Evolutionary conservation across 768 basidiomycete species (phyloP).

Genomic region (Lactarius akahatsu): DNA sequence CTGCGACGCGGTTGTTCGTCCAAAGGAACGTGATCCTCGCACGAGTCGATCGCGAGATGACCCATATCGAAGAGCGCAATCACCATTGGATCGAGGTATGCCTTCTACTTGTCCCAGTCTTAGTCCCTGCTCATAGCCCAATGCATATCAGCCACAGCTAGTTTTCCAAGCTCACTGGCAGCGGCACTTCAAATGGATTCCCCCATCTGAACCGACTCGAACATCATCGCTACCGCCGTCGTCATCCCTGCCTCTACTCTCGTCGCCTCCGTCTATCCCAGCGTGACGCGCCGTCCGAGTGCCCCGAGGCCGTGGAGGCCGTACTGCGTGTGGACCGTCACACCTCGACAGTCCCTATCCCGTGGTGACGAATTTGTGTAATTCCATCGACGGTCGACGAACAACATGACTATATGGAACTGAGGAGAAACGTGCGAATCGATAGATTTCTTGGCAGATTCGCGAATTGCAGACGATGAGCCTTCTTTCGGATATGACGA

Average conservation of each 20-base stretch:
- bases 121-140: slow-evolving; percentile 29
- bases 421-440: slow-evolving; percentile 32
- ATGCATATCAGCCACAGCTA: slow-evolving; percentile 62
- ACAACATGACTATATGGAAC: slow-evolving; percentile 31
- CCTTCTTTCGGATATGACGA: slow-evolving; percentile 57
- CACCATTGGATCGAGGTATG: slow-evolving; percentile 49
- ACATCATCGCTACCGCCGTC: slow-evolving; percentile 34
- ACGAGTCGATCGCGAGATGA: slow-evolving; percentile 61
- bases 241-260: slow-evolving; percentile 31
- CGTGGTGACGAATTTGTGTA: slow-evolving; percentile 19
- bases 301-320: slow-evolving; percentile 79
- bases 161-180: slow-evolving; percentile 57
- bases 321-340: slow-evolving; percentile 75
- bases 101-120: neutral
- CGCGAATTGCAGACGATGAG: slow-evolving; percentile 55
- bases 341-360: slow-evolving; percentile 20
- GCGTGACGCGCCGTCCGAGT: slow-evolving; percentile 57
- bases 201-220: slow-evolving; percentile 33
- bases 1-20: slow-evolving; percentile 53
- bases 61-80: slow-evolving; percentile 63
- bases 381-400: slow-evolving; percentile 9
- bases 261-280: slow-evolving; percentile 36
- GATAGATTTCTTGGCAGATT: slow-evolving; percentile 40
- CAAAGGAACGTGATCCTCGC: slow-evolving; percentile 69
- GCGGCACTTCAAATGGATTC: slow-evolving; percentile 38